A percentile compares a stretch with the other conserved stretches of the same genome.
phyloP scores from a whole-genome alignment of 2,329 filamentous ascomycete genomes.

The Apiospora sp. region DNA sequence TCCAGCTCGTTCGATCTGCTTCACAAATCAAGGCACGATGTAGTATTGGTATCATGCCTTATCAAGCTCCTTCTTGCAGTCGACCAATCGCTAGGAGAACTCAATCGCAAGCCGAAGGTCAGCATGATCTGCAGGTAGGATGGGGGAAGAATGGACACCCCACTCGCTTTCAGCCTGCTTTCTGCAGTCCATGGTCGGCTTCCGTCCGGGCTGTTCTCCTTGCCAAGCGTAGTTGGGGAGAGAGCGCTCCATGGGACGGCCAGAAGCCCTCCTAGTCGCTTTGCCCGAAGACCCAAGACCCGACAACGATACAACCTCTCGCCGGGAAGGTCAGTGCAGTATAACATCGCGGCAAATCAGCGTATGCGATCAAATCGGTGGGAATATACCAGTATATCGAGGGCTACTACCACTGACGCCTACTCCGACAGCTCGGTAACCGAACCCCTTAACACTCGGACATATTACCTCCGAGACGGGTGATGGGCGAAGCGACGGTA shows the following conservation, averaged over 20 bases:
- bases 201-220: not conserved
- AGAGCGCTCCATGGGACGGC: not conserved
- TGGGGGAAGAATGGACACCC: not conserved
- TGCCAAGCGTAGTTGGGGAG: not conserved
- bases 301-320: not conserved
- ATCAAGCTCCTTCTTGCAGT: not conserved
- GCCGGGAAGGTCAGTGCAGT: not conserved
- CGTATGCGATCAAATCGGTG: not conserved
- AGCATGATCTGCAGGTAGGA: not conserved
- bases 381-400: no score
- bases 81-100: not conserved
- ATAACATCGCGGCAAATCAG: not conserved
- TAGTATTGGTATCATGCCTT: not conserved
- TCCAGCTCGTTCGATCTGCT: not conserved
- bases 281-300: not conserved
- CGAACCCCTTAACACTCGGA: not conserved
- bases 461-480: not conserved
- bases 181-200: not conserved
- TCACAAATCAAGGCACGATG: not conserved
- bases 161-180: not conserved
- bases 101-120: not conserved
- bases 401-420: not conserved
- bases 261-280: not conserved
- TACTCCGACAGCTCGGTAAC: not conserved
- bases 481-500: not conserved